phyloP scores from a whole-genome alignment of 2,329 filamentous ascomycete species.

The Aspergillus ruber region DNA sequence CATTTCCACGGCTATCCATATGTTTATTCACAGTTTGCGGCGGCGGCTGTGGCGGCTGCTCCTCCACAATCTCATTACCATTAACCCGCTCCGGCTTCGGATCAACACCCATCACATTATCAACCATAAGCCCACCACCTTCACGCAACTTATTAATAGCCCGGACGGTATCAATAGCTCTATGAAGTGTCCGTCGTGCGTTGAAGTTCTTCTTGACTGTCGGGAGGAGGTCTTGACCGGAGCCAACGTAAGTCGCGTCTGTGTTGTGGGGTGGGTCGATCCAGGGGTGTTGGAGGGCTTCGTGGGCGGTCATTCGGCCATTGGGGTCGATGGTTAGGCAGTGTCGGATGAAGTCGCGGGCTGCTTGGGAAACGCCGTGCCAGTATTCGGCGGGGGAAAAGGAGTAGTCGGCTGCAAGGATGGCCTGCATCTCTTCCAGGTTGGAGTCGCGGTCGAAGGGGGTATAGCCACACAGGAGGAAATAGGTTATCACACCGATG shows the following conservation, averaged over 20 bases:
- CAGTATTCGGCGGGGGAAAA: conserved; percentile 95
- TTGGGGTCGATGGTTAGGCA: conserved; percentile 88
- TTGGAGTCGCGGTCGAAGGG: conserved; percentile 97
- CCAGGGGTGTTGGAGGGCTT: conserved; percentile 60
- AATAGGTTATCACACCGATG: conserved; percentile 97
- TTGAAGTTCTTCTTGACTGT: conserved; percentile 68
- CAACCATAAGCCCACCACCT: conserved; percentile 57
- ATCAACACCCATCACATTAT: conserved; percentile 53
- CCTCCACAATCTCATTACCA: conserved; percentile 37
- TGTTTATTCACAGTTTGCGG: conserved; percentile 21
- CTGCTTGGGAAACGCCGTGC: conserved; percentile 79
- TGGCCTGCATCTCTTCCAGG: conserved; percentile 99
- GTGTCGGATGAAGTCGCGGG: conserved; percentile 84
- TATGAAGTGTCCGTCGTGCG: conserved; percentile 57
- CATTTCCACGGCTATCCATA: conserved; percentile 54
- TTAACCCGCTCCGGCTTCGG: conserved; percentile 45
- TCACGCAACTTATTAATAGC: conserved; percentile 63
- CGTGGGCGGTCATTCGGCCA: conserved; percentile 85
- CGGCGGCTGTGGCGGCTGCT: conserved; percentile 30
- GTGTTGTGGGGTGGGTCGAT: conserved; percentile 52
- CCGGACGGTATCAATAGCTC: conserved; percentile 61
- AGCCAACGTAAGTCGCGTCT: conserved; percentile 22
- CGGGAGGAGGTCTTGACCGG: conserved; percentile 53
- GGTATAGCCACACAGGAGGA: conserved; percentile 94
- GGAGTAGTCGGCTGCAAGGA: conserved; percentile 90